phyloP scores from a whole-genome alignment of 306 rosid species.

The Fragaria ananassa region DNA sequence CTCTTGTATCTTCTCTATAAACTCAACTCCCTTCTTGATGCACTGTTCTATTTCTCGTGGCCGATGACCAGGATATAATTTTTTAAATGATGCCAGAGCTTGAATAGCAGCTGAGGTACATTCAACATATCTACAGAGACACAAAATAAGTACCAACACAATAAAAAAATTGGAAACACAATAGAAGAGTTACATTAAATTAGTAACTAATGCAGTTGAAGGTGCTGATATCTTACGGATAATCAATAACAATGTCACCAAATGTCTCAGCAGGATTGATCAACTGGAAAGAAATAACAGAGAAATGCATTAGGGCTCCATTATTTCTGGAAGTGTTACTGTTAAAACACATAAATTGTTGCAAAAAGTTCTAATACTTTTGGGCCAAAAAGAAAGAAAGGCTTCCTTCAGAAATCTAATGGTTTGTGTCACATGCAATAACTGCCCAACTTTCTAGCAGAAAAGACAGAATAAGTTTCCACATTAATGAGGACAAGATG shows the following conservation, averaged over 20 bases:
- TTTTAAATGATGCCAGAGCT: slow-evolving; percentile 58
- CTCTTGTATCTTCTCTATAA: slow-evolving; percentile 57
- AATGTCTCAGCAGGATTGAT: slow-evolving; percentile 94
- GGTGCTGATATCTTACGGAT: slow-evolving; percentile 62
- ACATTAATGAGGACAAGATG: background rate
- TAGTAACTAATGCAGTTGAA: slow-evolving; percentile 23
- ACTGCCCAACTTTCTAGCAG: background rate
- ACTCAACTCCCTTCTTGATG: slow-evolving; percentile 51
- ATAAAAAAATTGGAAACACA: background rate
- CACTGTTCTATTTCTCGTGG: slow-evolving; percentile 55
- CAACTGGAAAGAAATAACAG: slow-evolving; percentile 49
- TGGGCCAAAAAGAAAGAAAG: background rate
- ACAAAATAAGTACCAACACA: slow-evolving; percentile 1
- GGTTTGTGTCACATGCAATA: background rate
- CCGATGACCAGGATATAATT: slow-evolving; percentile 62
- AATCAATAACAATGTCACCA: slow-evolving; percentile 95
- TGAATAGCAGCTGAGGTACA: slow-evolving; percentile 90
- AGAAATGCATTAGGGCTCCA: slow-evolving; percentile 12
- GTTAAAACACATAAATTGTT: background rate
- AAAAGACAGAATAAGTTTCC: background rate
- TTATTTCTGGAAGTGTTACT: background rate
- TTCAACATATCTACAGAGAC: slow-evolving; percentile 63
- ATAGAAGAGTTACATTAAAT: background rate
- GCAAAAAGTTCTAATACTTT: background rate
- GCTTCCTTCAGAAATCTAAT: background rate